Evolutionary conservation across 2,329 filamentous ascomycete genomes (phyloP).

Genomic region (Neonectria neomacrospora): DNA sequence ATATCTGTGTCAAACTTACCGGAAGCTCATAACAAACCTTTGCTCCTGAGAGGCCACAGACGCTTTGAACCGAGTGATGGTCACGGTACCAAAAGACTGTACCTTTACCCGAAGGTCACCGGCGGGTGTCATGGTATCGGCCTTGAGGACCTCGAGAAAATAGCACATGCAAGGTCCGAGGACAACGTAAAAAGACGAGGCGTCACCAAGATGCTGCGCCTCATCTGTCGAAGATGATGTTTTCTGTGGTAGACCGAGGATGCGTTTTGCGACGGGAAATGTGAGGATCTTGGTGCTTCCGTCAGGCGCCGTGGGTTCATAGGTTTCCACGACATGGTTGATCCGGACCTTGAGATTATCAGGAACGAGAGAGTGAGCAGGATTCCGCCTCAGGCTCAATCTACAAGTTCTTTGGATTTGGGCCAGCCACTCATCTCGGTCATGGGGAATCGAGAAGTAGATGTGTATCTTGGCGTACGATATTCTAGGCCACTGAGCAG

Average conservation of each 20-base stretch:
- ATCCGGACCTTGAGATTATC: conserved; percentile 61
- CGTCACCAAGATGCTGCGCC: conserved; percentile 59
- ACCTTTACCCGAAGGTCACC: conserved; percentile 62
- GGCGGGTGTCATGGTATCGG: conserved; percentile 54
- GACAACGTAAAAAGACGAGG: conserved; percentile 65
- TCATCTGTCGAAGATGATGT: conserved; percentile 54
- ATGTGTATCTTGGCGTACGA: conserved; percentile 60
- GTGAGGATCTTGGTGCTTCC: conserved; percentile 51
- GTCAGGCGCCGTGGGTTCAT: conserved; percentile 52
- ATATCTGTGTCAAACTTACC: conserved; percentile 51
- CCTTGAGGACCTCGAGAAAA: conserved; percentile 61
- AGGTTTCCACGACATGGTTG: conserved; percentile 56
- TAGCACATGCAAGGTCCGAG: conserved; percentile 65
- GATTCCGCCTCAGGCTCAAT: conserved; percentile 50
- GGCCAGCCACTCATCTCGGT: conserved; percentile 62
- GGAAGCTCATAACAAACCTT: conserved; percentile 65
- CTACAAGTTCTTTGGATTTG: conserved; percentile 58
- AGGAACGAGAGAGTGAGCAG: conserved; percentile 53
- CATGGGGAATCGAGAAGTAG: conserved; percentile 60
- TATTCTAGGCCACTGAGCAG: conserved; percentile 55
- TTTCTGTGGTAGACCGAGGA: conserved; percentile 54
- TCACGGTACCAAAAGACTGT: conserved; percentile 64
- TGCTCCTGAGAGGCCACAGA: conserved; percentile 64
- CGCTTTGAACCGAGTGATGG: conserved; percentile 62
- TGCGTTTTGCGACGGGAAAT: conserved; percentile 64